These are phyloP conservation scores for Cenococcum geophilum DNA, from an alignment of 495 filamentous ascomycete genomes.

Conservation along the genomic window DNA sequence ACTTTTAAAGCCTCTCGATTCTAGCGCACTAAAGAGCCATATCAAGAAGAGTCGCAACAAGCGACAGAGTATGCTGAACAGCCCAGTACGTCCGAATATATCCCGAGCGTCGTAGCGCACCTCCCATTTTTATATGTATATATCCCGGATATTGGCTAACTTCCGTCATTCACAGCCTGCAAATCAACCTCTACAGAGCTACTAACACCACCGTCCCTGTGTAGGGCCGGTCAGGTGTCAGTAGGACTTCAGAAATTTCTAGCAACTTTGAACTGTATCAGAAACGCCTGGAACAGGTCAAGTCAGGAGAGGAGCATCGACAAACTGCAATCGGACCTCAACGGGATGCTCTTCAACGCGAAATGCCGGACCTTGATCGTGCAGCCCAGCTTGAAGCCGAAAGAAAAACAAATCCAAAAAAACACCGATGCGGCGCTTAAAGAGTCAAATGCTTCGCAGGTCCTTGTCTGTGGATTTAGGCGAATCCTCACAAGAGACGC, in stretches of 20 bases:
- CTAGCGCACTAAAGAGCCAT: slow-evolving; percentile 93
- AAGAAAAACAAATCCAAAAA: not conserved
- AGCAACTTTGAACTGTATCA: not conserved
- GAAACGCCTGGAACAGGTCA: not conserved
- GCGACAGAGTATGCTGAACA: slow-evolving; percentile 84
- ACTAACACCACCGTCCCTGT: slow-evolving; percentile 24
- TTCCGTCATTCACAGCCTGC: slow-evolving; percentile 23
- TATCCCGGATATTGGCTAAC: slow-evolving; percentile 21
- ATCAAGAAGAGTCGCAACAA: slow-evolving; percentile 98
- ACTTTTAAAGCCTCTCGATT: slow-evolving; percentile 91
- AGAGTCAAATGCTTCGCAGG: not conserved
- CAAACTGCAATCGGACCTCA: not conserved
- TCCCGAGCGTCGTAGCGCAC: no score
- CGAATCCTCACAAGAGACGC: not conserved
- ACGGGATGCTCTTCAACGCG: not conserved
- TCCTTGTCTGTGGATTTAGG: not conserved
- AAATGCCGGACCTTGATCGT: not conserved
- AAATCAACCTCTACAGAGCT: slow-evolving; percentile 33
- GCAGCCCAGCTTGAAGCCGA: not conserved
- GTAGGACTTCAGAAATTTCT: slow-evolving; percentile 5
- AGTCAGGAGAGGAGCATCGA: not conserved
- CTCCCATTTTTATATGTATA: slow-evolving; percentile 5
- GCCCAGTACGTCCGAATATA: slow-evolving; percentile 56
- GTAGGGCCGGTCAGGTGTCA: slow-evolving; percentile 10
- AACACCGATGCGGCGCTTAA: not conserved